Base-by-base conservation (phyloP, 2,329 filamentous ascomycete genomes). In the Cladosporium sp. region DNA sequence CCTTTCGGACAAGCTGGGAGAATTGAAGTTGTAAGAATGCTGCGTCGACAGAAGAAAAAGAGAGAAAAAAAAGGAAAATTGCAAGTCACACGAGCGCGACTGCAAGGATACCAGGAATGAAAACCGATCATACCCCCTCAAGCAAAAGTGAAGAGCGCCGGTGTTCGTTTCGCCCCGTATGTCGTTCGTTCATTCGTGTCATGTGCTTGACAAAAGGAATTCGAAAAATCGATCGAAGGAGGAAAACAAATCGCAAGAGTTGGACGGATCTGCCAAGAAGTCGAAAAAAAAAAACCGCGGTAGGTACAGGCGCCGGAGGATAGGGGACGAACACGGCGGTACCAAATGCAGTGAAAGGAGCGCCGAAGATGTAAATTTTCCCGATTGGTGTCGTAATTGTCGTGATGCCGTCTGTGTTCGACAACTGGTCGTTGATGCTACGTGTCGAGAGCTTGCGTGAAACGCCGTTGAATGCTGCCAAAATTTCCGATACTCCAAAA, bases 141-240 rank as follows among this genome's bases (percentile, higher is more conserved):
- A 28, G 22, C 22, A 28, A 28, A 28, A 28, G 22, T 5, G 22
- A 28, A 28, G 22, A 28, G 22, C 22, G 22, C 22, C 22, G 22
- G 22, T 28, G 22, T 28, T 28, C 22, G 22, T 28, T 7, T 28
- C 22, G 22, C 18, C 48, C 22, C 40, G 31, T 50, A 43, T 43
- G 48, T 50, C 48, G 33, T 50, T 43, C 40, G 42, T 50, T 49
- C 48, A 37, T 32, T 49, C 48, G 22, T 50, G 40, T 50, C 48
- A 42, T 38, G 35, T 13, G n/a, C 16, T 14, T 14, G 35, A 14
- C 16, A 13, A 38, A 38, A 38, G 35, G 13, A 38, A 38, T 1
- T 28, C 22, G 22, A 14, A 14, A 38, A 38, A 38, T 14, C 16
- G 8, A 11, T 38, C 35, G 35, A 38, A 9, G n/a, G 35, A 38